Percentiles rank a stretch among this genome's conserved stretches.
These are phyloP conservation scores for Xylaria sp. DNA, from an alignment of 2,329 filamentous ascomycete species.

Conservation along the genomic window DNA sequence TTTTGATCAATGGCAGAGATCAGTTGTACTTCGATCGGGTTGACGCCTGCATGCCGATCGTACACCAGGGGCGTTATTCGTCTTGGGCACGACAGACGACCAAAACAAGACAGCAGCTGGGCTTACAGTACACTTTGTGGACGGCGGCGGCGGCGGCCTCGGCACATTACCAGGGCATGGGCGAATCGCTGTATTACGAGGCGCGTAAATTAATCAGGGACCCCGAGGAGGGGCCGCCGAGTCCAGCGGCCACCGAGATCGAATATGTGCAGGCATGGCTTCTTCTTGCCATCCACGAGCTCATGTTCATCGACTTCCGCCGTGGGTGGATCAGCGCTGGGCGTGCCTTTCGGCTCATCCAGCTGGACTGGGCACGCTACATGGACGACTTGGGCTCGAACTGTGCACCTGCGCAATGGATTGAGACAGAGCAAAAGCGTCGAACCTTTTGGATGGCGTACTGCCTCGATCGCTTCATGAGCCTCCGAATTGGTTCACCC, in stretches of 20 bases:
- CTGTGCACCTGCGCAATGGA: slow-evolving; percentile 38
- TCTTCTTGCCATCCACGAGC: slow-evolving; percentile 53
- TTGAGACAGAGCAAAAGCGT: slow-evolving; percentile 51
- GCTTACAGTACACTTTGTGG: slow-evolving; percentile 30
- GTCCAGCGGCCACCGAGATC: slow-evolving; percentile 31
- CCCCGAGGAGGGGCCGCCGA: slow-evolving; percentile 7
- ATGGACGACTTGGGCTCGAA: slow-evolving; percentile 45
- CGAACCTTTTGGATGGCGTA: slow-evolving; percentile 56
- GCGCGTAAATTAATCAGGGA: slow-evolving; percentile 20
- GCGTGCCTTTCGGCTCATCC: slow-evolving; percentile 52
- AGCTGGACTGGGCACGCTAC: slow-evolving; percentile 52
- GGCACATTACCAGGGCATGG: slow-evolving; percentile 25
- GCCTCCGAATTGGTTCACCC: slow-evolving; percentile 36
- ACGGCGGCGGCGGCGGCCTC: slow-evolving; percentile 25
- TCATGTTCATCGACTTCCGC: slow-evolving; percentile 49
- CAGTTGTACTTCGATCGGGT: slow-evolving; percentile 29
- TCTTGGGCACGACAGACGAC: slow-evolving; percentile 25
- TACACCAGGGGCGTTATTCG: slow-evolving; percentile 25
- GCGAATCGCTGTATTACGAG: slow-evolving; percentile 23
- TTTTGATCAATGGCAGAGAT: slow-evolving; percentile 16
- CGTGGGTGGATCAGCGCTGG: slow-evolving; percentile 53
- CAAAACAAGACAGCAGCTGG: slow-evolving; percentile 22
- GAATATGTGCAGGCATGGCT: slow-evolving; percentile 54
- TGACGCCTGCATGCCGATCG: slow-evolving; percentile 24
- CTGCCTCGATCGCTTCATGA: slow-evolving; percentile 50